Conservation (phyloP, 225 moss, liverwort and hornwort species). For the Bryoerythrophyllum caledonicum region DNA sequence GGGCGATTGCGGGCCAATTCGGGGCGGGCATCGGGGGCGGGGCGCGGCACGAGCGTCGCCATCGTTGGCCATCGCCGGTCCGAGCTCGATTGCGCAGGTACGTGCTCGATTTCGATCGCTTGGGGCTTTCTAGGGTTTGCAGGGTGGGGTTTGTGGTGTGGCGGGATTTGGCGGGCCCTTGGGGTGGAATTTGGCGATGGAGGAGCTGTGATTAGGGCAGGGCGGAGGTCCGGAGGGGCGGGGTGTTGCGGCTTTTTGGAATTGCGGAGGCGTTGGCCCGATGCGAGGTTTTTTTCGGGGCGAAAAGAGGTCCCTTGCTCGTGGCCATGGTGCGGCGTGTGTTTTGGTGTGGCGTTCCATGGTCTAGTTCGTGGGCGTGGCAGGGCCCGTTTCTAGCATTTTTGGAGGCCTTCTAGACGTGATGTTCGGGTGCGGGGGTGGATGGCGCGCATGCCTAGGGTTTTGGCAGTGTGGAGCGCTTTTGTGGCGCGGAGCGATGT, state of each 20-base stretch:
- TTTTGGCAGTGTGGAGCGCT: background rate
- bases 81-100: constrained; percentile 36
- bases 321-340: background rate
- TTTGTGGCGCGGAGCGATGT: background rate
- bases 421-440: background rate
- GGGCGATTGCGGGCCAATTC: constrained; percentile 24
- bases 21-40: constrained; percentile 19
- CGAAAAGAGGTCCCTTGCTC: background rate
- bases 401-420: background rate
- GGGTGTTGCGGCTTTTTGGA: background rate
- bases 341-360: background rate
- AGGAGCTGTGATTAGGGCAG: constrained; percentile 3
- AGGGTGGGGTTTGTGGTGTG: constrained; percentile 32
- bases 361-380: background rate
- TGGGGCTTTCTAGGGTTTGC: constrained; percentile 33
- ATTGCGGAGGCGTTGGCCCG: background rate
- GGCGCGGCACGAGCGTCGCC: constrained; percentile 15
- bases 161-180: background rate
- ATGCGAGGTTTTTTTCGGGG: background rate
- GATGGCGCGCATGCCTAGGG: constrained; percentile 23
- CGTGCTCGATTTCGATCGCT: constrained; percentile 8
- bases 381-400: background rate
- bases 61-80: constrained; percentile 15
- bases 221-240: background rate
- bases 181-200: constrained; percentile 19